Conservation (phyloP, 352 stramenopile genomes). For the Pythium rishiriense region DNA sequence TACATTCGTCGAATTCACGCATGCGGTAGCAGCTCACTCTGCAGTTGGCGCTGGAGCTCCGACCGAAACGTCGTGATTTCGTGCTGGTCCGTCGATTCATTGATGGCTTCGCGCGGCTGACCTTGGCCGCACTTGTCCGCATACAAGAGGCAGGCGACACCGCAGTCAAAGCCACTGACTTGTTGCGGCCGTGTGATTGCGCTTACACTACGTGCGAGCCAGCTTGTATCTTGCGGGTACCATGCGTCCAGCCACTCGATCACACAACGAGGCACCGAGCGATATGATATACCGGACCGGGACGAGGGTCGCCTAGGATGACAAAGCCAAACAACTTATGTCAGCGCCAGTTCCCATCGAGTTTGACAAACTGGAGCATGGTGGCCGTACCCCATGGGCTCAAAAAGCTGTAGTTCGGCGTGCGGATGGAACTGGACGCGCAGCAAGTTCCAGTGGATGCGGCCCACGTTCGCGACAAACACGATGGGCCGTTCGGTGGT, state of each 20-base stretch:
- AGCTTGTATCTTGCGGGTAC: constrained; percentile 63
- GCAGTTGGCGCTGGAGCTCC: constrained; percentile 45
- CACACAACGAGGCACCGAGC: constrained; percentile 74
- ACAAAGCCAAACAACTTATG: neutral
- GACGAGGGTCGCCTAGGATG: constrained; percentile 44
- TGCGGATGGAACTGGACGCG: constrained; percentile 70
- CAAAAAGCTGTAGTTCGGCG: constrained; percentile 84
- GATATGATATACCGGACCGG: constrained; percentile 61
- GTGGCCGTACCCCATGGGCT: constrained; percentile 73
- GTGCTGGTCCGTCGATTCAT: constrained; percentile 56
- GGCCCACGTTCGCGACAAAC: constrained; percentile 80
- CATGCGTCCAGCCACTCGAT: constrained; percentile 85
- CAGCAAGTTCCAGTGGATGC: constrained; percentile 90
- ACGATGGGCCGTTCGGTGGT: constrained; percentile 55
- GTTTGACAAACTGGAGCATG: neutral
- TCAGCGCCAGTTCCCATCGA: neutral
- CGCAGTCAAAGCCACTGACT: constrained; percentile 89
- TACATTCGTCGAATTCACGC: neutral
- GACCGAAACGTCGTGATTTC: constrained; percentile 75
- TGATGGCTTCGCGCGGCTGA: constrained; percentile 58
- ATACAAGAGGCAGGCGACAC: constrained; percentile 86
- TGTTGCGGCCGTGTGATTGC: constrained; percentile 86
- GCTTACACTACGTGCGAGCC: constrained; percentile 57
- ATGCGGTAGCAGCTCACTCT: constrained; percentile 6
- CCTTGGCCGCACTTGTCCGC: constrained; percentile 81